A percentile compares a stretch with the other conserved stretches of the same genome.
These are phyloP conservation scores for Alopecurus myosuroides DNA, from an alignment of 176 grass and related monocot species.

Conservation along the genomic window DNA sequence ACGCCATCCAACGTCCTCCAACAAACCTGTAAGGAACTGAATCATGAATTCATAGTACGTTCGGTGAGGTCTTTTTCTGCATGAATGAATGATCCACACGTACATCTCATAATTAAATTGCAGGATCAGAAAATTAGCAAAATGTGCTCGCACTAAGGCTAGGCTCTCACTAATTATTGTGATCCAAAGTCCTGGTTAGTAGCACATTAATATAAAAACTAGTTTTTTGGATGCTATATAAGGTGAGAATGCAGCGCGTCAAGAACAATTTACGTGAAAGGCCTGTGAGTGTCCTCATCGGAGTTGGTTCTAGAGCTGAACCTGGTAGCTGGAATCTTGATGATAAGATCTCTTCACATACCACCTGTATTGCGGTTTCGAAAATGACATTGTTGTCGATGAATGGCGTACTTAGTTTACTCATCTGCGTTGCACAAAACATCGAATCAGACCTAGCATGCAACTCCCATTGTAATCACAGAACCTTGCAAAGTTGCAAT, in stretches of 20 bases:
- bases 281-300: slow-evolving; percentile 39
- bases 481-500: slow-evolving; percentile 1
- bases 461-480: not conserved
- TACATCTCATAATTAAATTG: too few species aligned
- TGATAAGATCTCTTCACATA: slow-evolving; percentile 44
- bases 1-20: too few species aligned
- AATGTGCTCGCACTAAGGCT: slow-evolving; percentile 64
- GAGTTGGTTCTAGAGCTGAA: slow-evolving; percentile 23
- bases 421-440: slow-evolving; percentile 56
- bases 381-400: slow-evolving; percentile 63
- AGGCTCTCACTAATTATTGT: slow-evolving; percentile 39
- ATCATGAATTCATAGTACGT: too few species aligned
- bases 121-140: too few species aligned
- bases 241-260: not conserved
- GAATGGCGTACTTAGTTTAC: slow-evolving; percentile 48
- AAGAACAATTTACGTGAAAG: slow-evolving; percentile 59
- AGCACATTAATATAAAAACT: not conserved
- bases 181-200: slow-evolving; percentile 49
- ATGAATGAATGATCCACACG: too few species aligned
- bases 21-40: too few species aligned
- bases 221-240: not conserved
- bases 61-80: too few species aligned
- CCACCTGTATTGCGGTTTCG: slow-evolving; percentile 47
- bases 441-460: slow-evolving; percentile 9
- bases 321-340: slow-evolving; percentile 52